Evolutionary conservation across 768 basidiomycete species (phyloP).

Genomic region (Chalciporus sphaerocephalus): DNA sequence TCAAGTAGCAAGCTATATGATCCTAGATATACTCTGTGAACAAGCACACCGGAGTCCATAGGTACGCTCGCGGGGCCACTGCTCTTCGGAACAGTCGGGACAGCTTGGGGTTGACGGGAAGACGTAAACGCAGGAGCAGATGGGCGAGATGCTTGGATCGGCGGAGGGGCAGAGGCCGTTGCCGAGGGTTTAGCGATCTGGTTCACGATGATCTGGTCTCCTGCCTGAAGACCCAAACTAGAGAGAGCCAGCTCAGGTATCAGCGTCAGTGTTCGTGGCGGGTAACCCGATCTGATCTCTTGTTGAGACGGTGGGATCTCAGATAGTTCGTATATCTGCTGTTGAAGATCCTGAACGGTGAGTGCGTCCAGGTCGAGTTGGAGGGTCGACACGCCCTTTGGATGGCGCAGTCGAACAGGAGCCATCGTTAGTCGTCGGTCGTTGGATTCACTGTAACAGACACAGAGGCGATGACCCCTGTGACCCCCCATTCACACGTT

Average conservation of each 20-base stretch:
- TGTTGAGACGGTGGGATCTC: slow-evolving; percentile 75
- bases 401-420: slow-evolving; percentile 75
- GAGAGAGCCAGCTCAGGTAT: slow-evolving; percentile 71
- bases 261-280: slow-evolving; percentile 67
- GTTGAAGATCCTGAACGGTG: slow-evolving; percentile 73
- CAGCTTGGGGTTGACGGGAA: slow-evolving; percentile 12
- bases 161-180: slow-evolving; percentile 5
- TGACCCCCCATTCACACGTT: no score
- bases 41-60: slow-evolving; percentile 58
- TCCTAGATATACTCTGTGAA: slow-evolving; percentile 56
- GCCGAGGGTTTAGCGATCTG: slow-evolving; percentile 27
- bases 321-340: slow-evolving; percentile 60
- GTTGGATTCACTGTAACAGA: not conserved
- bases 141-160: slow-evolving; percentile 12
- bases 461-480: not conserved
- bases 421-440: slow-evolving; percentile 44
- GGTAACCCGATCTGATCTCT: slow-evolving; percentile 80
- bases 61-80: slow-evolving; percentile 54
- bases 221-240: slow-evolving; percentile 68
- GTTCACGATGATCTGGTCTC: slow-evolving; percentile 86
- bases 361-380: slow-evolving; percentile 58
- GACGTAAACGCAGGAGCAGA: slow-evolving; percentile 7
- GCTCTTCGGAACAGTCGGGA: slow-evolving; percentile 13
- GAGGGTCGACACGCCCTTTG: slow-evolving; percentile 77
- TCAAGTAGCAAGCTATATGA: slow-evolving; percentile 10